Evolutionary conservation across 2,329 filamentous ascomycete species (phyloP).

Genomic region (Cercospora sojina): DNA sequence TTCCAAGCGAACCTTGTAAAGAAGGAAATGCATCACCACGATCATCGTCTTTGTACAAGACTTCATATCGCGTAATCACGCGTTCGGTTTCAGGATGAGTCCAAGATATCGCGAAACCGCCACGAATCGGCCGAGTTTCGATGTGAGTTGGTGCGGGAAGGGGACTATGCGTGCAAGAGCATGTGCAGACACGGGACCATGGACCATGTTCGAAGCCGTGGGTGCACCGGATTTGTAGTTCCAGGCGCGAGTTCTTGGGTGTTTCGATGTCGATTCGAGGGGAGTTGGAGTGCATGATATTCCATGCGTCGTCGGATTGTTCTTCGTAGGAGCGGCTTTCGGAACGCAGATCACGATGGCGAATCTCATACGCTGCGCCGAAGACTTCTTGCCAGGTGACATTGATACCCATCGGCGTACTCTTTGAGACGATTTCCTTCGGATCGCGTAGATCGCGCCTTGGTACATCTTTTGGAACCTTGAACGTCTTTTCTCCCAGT

Average conservation of each 20-base stretch:
- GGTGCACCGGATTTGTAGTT: slow-evolving; percentile 20
- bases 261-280: slow-evolving; percentile 18
- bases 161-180: neutral
- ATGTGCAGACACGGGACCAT: slow-evolving; percentile 13
- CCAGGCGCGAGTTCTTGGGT: slow-evolving; percentile 4
- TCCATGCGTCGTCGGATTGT: neutral
- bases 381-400: slow-evolving; percentile 25
- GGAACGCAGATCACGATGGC: slow-evolving; percentile 13
- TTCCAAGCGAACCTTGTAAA: slow-evolving; percentile 1
- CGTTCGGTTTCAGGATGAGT: neutral
- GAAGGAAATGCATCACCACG: slow-evolving; percentile 13
- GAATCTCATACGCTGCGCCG: slow-evolving; percentile 22
- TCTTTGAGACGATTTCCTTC: neutral
- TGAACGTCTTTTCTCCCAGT: slow-evolving; percentile 9
- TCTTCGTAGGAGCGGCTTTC: neutral
- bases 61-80: slow-evolving; percentile 10
- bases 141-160: slow-evolving; percentile 9
- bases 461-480: slow-evolving; percentile 12
- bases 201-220: slow-evolving; percentile 17
- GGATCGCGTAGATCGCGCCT: slow-evolving; percentile 15
- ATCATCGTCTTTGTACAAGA: slow-evolving; percentile 12
- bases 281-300: neutral
- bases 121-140: slow-evolving; percentile 10
- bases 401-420: slow-evolving; percentile 18
- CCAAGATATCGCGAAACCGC: slow-evolving; percentile 18